Evolutionary conservation across 768 basidiomycete species (phyloP), one percentile per base, ranked within the genome.

Genomic region (Collybiopsis luxurians): DNA sequence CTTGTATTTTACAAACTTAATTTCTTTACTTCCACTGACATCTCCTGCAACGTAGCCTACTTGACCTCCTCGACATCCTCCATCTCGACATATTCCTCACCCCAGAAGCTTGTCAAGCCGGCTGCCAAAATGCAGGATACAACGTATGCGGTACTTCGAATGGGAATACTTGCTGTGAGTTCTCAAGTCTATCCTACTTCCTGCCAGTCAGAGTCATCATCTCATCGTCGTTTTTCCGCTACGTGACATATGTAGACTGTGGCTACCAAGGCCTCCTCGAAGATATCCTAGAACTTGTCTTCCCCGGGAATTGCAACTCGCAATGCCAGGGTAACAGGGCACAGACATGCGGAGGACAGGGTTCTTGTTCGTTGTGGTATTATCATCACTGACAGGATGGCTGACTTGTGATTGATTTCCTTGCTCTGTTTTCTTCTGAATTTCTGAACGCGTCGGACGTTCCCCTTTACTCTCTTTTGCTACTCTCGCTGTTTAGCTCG

Each of bases 301-400:
- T 42, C n/a, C 40, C 40, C 19, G 40, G 40, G 4, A 42, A 5
- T 6, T 42, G 40, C 40, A 42, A 4, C 19, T 42, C 40, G 5
- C 5, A 15, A 17, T 42, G 40, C 17, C 15, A 9, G 5, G 40
- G 40, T 5, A 42, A 21, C 19, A 42, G n/a, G 4, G 13, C 9
- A 6, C 7, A 42, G n/a, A 42, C 40, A 4, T 42, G 40, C 17
- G 40, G 40, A 10, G 40, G 40, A 17, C 5, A 21, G 15, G 40
- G 40, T 6, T 42, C 40, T n/a, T 42, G 40, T 42, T 42, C 19
- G 13, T 42, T 42, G 40, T 42, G 40, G 40, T 42, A 42, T n/a
- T 21, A n/a, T 5, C 13, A 34, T 34, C 1, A 78, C 78, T 34
- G 46, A 65, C 15, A 82, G n/a, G n/a, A n/a, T n/a, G n/a, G n/a